A percentile compares a stretch with the other conserved stretches of the same genome.
Conservation (phyloP, 2,329 filamentous ascomycete species). For the Malbranchea zuffiana region DNA sequence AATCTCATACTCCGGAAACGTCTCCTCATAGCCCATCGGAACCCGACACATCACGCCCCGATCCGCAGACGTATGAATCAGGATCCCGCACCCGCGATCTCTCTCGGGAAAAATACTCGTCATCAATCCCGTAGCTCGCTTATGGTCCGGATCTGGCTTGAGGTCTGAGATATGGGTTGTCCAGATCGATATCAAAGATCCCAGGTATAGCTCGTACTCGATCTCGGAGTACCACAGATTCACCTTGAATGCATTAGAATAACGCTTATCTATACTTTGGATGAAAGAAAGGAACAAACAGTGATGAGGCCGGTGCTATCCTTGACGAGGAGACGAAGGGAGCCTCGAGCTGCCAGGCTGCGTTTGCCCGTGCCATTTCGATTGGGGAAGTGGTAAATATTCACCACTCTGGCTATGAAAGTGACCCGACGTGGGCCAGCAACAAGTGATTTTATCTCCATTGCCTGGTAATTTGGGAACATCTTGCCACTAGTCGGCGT, state of each 20-base stretch:
- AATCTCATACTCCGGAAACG: constrained; percentile 43
- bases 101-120: constrained; percentile 44
- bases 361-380: constrained; percentile 9
- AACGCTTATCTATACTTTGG: background rate
- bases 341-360: constrained; percentile 18
- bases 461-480: constrained; percentile 13
- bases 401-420: constrained; percentile 20
- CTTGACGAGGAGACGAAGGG: constrained; percentile 19
- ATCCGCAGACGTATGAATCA: constrained; percentile 28
- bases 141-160: constrained; percentile 4
- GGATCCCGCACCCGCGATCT: constrained; percentile 39
- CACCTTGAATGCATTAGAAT: constrained; percentile 14
- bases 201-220: constrained; percentile 19
- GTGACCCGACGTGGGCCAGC: constrained; percentile 16
- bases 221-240: constrained; percentile 21
- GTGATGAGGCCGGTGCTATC: constrained; percentile 19
- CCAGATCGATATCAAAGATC: constrained; percentile 40
- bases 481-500: background rate
- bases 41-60: constrained; percentile 33
- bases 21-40: constrained; percentile 31
- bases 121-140: constrained; percentile 23
- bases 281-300: constrained; percentile 11
- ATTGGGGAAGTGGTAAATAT: constrained; percentile 17
- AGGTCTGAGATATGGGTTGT: constrained; percentile 37
- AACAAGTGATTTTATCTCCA: constrained; percentile 16